Base-by-base conservation (phyloP, 148 eudicot species). In the Silene latifolia region DNA sequence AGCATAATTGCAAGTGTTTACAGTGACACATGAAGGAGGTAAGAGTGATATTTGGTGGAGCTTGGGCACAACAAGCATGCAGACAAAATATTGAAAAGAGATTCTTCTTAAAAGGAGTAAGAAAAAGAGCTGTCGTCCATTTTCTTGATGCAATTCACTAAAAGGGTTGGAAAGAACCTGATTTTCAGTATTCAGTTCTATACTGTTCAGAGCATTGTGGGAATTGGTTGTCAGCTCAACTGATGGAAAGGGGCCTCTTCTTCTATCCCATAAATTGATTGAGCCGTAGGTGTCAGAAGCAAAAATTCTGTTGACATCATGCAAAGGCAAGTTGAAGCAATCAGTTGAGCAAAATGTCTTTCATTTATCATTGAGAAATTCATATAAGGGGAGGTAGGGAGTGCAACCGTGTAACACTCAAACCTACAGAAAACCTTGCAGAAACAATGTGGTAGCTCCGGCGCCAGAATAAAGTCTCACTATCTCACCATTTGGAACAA, bases 231-330 rank as follows among this genome's bases (percentile, higher is more conserved):
- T 82, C 74, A 95, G 88, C 86, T 85, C 92, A 74, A 87, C 83
- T 72, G 84, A 86, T 27, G 98, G 97, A 72, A 89, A 82, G 62
- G 80, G 63, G 80, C 91, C 73, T 67, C 42, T 72, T 86, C 96
- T 89, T 85, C 97, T 92, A 76, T 95, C 98, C 98, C 98, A 95
- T 46, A 89, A 74, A 72, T 88, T 87, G 78, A 93, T 81, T 25
- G 82, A 75, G 56, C 98, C 98, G 79, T 56, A 54, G 5, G 86
- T 83, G 77, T 95, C 98, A 62, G 93, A 89, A 70, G 98, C 98
- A 80, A 85, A 74, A 79, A 92, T 78, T 86, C 98, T 95, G 82
- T 76, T 59, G 46, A 83, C 51, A 69, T 29, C 62, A 76, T 25
- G 56, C 8, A 47, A 48, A 59, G 59, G 48, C 65, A 76, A 17